Conservation (phyloP, 1,284 basidiomycete genomes). For the Singerocomus inundabilis region DNA sequence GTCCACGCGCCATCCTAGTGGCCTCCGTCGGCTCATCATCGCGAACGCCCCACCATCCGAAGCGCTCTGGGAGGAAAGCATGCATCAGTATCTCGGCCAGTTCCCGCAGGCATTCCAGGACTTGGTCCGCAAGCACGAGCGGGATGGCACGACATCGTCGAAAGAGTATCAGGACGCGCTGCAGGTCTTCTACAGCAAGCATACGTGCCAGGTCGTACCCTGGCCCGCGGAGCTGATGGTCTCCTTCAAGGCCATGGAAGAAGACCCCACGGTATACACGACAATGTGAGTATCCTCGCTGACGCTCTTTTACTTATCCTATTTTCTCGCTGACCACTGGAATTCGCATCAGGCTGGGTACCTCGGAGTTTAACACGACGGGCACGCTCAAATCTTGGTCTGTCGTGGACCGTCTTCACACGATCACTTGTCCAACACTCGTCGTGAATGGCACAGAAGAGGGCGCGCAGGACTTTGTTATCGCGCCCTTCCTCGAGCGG, state of each 20-base stretch:
- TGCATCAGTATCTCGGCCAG: slow-evolving; percentile 7
- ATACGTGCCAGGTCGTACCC: slow-evolving; percentile 24
- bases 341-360: slow-evolving; percentile 31
- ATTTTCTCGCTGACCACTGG: background rate
- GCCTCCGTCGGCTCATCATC: slow-evolving; percentile 30
- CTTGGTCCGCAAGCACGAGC: slow-evolving; percentile 24
- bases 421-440: slow-evolving; percentile 34
- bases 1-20: slow-evolving; percentile 14
- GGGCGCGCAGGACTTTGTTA: slow-evolving; percentile 24
- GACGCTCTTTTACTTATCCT: no score
- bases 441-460: slow-evolving; percentile 35
- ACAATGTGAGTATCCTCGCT: slow-evolving; percentile 20
- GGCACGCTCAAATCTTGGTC: slow-evolving; percentile 36
- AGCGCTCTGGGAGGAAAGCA: slow-evolving; percentile 25
- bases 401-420: slow-evolving; percentile 30
- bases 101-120: slow-evolving; percentile 25
- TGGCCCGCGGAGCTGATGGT: slow-evolving; percentile 23
- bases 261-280: slow-evolving; percentile 27
- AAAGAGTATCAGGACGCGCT: slow-evolving; percentile 26
- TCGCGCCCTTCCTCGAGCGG: slow-evolving; percentile 31
- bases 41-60: slow-evolving; percentile 21
- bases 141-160: slow-evolving; percentile 24
- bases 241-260: slow-evolving; percentile 22
- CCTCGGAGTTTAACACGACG: slow-evolving; percentile 29
- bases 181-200: slow-evolving; percentile 20